A percentile compares a stretch with the other conserved stretches of the same genome.
Evolutionary conservation across 2,329 filamentous ascomycete genomes (phyloP).

Genomic region (Aspergillus amoenus): DNA sequence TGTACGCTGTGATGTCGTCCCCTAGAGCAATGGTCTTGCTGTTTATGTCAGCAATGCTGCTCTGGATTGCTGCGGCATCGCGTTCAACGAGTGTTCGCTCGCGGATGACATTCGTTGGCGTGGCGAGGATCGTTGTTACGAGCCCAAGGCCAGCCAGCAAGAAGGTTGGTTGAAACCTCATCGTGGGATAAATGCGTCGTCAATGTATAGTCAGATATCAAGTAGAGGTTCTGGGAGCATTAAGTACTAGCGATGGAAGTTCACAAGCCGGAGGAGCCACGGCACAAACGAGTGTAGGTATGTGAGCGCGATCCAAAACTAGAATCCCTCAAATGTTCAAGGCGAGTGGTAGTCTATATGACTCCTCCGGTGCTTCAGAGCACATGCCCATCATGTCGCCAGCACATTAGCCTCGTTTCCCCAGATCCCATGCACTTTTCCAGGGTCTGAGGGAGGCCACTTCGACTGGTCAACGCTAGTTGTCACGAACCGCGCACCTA

Average conservation of each 20-base stretch:
- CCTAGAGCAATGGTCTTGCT: conserved; percentile 11
- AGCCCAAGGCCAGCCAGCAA: not conserved
- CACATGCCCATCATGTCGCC: conserved; percentile 1
- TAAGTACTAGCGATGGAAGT: not conserved
- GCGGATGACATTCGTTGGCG: conserved; percentile 3
- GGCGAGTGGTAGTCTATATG: not conserved
- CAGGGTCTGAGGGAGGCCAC: not conserved
- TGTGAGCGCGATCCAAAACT: conserved; percentile 3
- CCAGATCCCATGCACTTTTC: not conserved
- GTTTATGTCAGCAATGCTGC: conserved; percentile 10
- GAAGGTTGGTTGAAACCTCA: not conserved
- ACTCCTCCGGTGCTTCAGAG: not conserved
- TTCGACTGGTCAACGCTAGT: conserved; percentile 3
- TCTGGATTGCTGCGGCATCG: conserved; percentile 13
- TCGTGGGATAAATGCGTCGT: not conserved
- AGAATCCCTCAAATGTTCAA: not conserved
- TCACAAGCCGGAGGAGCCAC: not conserved
- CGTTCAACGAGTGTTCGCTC: conserved; percentile 2
- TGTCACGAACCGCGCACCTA: not conserved
- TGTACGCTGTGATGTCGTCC: conserved; percentile 9
- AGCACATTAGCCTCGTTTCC: conserved; percentile 1
- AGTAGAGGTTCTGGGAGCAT: not conserved
- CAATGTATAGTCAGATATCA: not conserved
- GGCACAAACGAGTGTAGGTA: conserved; percentile 7
- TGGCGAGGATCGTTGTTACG: conserved; percentile 6